A percentile compares a stretch with the other conserved stretches of the same genome.
phyloP scores from a whole-genome alignment of 2,329 filamentous ascomycete species.

The Alternaria panax region DNA sequence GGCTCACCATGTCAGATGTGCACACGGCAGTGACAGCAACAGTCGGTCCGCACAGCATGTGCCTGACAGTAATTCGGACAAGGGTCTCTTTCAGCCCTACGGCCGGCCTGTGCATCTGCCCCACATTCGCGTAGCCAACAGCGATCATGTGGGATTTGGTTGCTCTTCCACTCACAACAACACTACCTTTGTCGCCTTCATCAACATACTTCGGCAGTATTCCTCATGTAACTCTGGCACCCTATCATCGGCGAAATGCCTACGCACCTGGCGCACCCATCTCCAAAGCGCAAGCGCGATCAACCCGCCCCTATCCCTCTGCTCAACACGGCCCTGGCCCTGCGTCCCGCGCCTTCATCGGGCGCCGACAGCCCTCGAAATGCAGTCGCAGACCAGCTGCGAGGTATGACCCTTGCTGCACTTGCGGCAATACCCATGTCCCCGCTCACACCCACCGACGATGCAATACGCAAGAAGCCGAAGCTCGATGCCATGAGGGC shows the following conservation, averaged over 20 bases:
- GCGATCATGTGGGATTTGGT: constrained; percentile 22
- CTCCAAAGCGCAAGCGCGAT: constrained; percentile 51
- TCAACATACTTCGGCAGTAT: constrained; percentile 17
- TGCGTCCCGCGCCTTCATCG: constrained; percentile 33
- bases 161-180: constrained; percentile 13
- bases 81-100: constrained; percentile 31
- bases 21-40: not conserved
- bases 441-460: constrained; percentile 46
- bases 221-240: constrained; percentile 38
- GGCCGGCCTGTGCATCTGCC: constrained; percentile 23
- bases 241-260: constrained; percentile 39
- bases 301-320: constrained; percentile 38
- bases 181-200: not conserved
- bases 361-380: constrained; percentile 44
- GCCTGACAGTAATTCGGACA: constrained; percentile 8
- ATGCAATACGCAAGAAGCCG: constrained; percentile 46
- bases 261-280: constrained; percentile 44
- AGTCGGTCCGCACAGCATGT: constrained; percentile 15
- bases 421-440: constrained; percentile 42
- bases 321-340: constrained; percentile 44
- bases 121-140: constrained; percentile 30
- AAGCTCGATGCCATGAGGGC: constrained; percentile 40
- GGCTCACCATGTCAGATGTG: not conserved
- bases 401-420: constrained; percentile 40
- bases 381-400: constrained; percentile 48